A percentile compares a stretch with the other conserved stretches of the same genome.
These are phyloP conservation scores for Phoenix roebelenii DNA, from an alignment of 176 grass and related monocot species.

Conservation along the genomic window DNA sequence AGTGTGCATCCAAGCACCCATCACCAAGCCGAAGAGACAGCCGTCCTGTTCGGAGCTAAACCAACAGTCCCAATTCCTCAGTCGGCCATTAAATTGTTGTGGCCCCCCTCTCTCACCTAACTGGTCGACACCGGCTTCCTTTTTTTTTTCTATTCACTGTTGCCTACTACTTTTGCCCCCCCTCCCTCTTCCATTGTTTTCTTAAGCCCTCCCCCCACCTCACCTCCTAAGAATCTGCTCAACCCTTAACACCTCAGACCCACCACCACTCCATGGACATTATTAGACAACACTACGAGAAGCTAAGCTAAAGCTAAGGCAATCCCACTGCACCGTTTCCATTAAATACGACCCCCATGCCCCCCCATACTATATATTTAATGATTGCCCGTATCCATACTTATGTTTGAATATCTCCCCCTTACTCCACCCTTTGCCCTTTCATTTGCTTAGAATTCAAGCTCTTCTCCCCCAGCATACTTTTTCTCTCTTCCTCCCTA, in stretches of 20 bases:
- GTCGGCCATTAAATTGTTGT: slow-evolving; percentile 29
- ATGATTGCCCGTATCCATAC: too few species aligned
- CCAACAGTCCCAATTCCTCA: slow-evolving; percentile 18
- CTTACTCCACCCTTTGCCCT: not conserved
- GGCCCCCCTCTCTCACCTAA: slow-evolving; percentile 12
- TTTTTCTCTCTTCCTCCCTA: not conserved
- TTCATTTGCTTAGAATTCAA: slow-evolving; percentile 15
- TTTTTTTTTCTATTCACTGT: not conserved
- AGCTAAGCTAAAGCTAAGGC: not conserved
- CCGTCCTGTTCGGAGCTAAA: not conserved
- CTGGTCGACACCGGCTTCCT: slow-evolving; percentile 6
- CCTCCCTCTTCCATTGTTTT: not conserved
- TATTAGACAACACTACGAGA: not conserved
- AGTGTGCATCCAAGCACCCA: not conserved
- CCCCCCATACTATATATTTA: too few species aligned
- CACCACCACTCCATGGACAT: slow-evolving; percentile 5
- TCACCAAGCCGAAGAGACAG: not conserved
- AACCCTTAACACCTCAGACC: not conserved
- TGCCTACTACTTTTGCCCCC: slow-evolving; percentile 8
- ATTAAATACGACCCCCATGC: too few species aligned
- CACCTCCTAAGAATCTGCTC: slow-evolving; percentile 2
- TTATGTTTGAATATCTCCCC: not conserved
- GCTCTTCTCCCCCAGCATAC: slow-evolving; percentile 5
- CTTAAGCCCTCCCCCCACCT: slow-evolving; percentile 7
- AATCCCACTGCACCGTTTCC: too few species aligned